These are phyloP conservation scores for Kwoniella botswanensis DNA, from an alignment of 768 basidiomycete species.

Conservation along the genomic window DNA sequence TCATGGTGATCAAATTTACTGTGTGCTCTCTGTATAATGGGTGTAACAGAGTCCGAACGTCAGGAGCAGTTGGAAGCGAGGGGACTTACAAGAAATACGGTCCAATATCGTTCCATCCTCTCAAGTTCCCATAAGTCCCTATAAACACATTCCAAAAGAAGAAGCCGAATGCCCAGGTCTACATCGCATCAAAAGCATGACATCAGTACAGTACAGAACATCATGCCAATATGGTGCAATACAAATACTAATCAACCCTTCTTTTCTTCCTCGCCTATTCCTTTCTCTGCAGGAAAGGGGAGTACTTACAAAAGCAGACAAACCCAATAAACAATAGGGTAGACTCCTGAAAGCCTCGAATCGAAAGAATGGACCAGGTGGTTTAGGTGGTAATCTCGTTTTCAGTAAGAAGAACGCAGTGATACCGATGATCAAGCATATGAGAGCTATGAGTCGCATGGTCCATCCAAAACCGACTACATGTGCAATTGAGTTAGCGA, in stretches of 20 bases:
- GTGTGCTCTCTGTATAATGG: too few species aligned
- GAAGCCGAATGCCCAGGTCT: conserved; percentile 35
- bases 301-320: conserved; percentile 27
- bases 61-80: too few species aligned
- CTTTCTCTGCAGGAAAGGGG: not conserved
- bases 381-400: conserved; percentile 43
- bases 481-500: too few species aligned
- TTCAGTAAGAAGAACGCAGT: conserved; percentile 30
- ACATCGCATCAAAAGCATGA: not conserved
- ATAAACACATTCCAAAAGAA: conserved; percentile 34
- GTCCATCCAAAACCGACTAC: conserved; percentile 46
- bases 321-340: conserved; percentile 23
- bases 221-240: too few species aligned
- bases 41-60: too few species aligned
- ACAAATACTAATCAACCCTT: too few species aligned
- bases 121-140: conserved; percentile 32
- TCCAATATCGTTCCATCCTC: conserved; percentile 26
- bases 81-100: conserved; percentile 37
- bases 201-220: not conserved
- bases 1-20: too few species aligned
- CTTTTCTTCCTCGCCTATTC: too few species aligned
- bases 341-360: conserved; percentile 30
- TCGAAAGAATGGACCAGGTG: conserved; percentile 36
- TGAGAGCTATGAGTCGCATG: conserved; percentile 35
- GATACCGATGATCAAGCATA: conserved; percentile 16